A percentile compares a stretch with the other conserved stretches of the same genome.
phyloP scores from a whole-genome alignment of 305 asterid species.

The Caryopteris hybrid region DNA sequence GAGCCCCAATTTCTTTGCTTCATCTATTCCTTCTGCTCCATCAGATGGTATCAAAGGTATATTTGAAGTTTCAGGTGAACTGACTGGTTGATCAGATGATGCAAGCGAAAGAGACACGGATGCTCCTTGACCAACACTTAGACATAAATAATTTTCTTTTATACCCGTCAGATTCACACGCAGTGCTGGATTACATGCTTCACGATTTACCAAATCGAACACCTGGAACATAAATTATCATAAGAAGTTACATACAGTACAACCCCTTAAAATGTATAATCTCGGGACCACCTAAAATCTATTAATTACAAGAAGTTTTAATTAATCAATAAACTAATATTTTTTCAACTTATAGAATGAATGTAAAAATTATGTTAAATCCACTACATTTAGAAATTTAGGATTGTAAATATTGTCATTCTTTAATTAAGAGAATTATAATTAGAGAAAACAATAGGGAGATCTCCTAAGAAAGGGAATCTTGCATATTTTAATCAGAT shows the following conservation, averaged over 20 bases:
- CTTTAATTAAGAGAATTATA: background rate
- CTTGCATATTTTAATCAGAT: background rate
- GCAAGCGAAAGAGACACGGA: constrained; percentile 77
- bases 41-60: constrained; percentile 33
- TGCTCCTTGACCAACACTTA: constrained; percentile 74
- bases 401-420: background rate
- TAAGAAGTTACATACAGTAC: no score
- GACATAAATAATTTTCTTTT: constrained; percentile 66
- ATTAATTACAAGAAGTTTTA: no score
- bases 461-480: background rate
- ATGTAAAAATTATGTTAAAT: background rate
- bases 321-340: no score
- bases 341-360: background rate
- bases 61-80: constrained; percentile 30
- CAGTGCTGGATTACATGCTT: constrained; percentile 71
- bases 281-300: no score
- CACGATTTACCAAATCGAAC: constrained; percentile 86
- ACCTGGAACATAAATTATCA: constrained; percentile 43
- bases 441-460: background rate
- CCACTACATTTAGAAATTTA: background rate
- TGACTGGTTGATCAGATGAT: constrained; percentile 37
- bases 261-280: no score
- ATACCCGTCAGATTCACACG: constrained; percentile 73
- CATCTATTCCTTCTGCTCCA: constrained; percentile 38
- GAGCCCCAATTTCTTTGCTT: constrained; percentile 39